Conservation (phyloP, 2,329 filamentous ascomycete genomes). For the Ceratocystis diversiconidia region DNA sequence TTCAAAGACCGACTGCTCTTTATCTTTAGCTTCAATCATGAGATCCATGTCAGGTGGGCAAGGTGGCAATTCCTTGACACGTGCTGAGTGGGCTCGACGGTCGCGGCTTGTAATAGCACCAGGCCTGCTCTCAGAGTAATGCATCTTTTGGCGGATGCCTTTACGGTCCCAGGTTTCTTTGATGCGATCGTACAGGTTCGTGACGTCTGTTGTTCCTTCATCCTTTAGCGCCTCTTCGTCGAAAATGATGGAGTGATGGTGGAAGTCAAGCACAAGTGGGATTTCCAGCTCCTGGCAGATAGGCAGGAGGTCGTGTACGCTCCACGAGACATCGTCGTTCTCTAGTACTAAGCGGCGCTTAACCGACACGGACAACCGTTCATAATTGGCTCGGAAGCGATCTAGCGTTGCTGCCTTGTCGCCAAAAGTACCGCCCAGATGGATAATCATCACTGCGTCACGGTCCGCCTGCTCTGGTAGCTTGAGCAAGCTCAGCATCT, state of each 20-base stretch:
- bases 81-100: slow-evolving; percentile 69
- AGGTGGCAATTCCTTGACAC: slow-evolving; percentile 67
- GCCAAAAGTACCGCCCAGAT: slow-evolving; percentile 83
- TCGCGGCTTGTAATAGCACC: slow-evolving; percentile 39
- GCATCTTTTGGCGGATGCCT: slow-evolving; percentile 85
- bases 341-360: slow-evolving; percentile 77
- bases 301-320: slow-evolving; percentile 79
- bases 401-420: slow-evolving; percentile 68
- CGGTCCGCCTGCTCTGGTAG: slow-evolving; percentile 64
- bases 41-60: slow-evolving; percentile 75
- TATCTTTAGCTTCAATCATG: slow-evolving; percentile 99
- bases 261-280: slow-evolving; percentile 79
- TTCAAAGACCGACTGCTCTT: slow-evolving; percentile 91
- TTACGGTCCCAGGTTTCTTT: slow-evolving; percentile 72
- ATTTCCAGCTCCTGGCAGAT: slow-evolving; percentile 91
- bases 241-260: slow-evolving; percentile 92
- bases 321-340: slow-evolving; percentile 88
- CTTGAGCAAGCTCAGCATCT: slow-evolving; percentile 63
- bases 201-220: slow-evolving; percentile 75
- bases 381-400: slow-evolving; percentile 65
- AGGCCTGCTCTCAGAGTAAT: slow-evolving; percentile 72
- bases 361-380: slow-evolving; percentile 48
- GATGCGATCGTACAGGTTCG: slow-evolving; percentile 59
- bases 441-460: slow-evolving; percentile 86
- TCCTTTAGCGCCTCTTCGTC: slow-evolving; percentile 64